Evolutionary conservation across 1,139 yeast species (phyloP).

Genomic region (Zygosaccharomyces pseudobailii): DNA sequence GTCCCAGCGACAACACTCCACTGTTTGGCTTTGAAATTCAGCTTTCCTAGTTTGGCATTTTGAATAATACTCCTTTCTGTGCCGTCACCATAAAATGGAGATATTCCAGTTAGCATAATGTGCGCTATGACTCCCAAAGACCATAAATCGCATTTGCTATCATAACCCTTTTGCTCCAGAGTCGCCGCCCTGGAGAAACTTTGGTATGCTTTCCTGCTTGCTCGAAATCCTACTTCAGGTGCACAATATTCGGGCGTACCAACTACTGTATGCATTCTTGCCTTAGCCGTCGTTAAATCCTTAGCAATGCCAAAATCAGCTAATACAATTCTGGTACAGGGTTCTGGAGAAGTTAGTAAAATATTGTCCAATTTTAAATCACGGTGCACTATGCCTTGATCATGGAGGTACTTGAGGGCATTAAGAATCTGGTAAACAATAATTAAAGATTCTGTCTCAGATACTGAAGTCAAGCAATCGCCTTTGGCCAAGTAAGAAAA

Average conservation of each 20-base stretch:
- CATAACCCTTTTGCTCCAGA: slow-evolving; percentile 40
- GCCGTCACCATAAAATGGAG: slow-evolving; percentile 54
- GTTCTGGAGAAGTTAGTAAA: slow-evolving; percentile 47
- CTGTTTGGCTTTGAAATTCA: slow-evolving; percentile 38
- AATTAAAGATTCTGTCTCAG: slow-evolving; percentile 51
- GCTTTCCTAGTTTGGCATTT: slow-evolving; percentile 40
- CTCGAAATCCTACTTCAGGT: slow-evolving; percentile 53
- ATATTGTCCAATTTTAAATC: slow-evolving; percentile 59
- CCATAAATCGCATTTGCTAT: slow-evolving; percentile 61
- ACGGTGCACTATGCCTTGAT: slow-evolving; percentile 47
- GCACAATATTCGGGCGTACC: slow-evolving; percentile 70
- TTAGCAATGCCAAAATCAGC: slow-evolving; percentile 71
- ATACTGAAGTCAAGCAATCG: slow-evolving; percentile 38
- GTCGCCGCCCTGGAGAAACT: slow-evolving; percentile 30
- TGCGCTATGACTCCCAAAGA: slow-evolving; percentile 58
- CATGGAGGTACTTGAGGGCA: slow-evolving; percentile 53
- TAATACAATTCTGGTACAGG: slow-evolving; percentile 47
- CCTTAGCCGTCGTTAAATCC: slow-evolving; percentile 30
- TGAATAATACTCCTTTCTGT: slow-evolving; percentile 37
- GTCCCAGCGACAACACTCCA: slow-evolving; percentile 40
- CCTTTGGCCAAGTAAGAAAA: slow-evolving; percentile 54
- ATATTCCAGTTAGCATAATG: slow-evolving; percentile 53
- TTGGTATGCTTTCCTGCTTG: slow-evolving; percentile 25
- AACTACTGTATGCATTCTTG: slow-evolving; percentile 50
- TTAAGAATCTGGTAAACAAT: slow-evolving; percentile 52